Evolutionary conservation across 1,284 basidiomycete species (phyloP).

Genomic region (Porodaedalea pini): DNA sequence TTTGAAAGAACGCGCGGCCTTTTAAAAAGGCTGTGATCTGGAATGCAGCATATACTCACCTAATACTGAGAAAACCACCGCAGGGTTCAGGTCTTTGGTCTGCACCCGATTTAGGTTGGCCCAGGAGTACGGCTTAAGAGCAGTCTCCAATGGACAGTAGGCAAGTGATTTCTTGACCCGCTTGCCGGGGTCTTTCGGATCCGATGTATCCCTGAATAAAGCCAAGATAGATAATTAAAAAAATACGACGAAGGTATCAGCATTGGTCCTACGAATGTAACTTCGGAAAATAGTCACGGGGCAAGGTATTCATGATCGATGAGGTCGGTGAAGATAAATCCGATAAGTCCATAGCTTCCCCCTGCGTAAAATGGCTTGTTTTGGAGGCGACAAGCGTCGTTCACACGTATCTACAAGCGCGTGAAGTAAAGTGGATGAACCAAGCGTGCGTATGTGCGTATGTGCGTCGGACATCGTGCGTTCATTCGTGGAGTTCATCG

Average conservation of each 20-base stretch:
- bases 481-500: not conserved
- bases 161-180: constrained; percentile 59
- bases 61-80: constrained; percentile 65
- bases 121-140: constrained; percentile 67
- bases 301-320: constrained; percentile 81
- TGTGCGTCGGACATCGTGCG: not conserved
- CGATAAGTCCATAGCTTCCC: constrained; percentile 85
- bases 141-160: constrained; percentile 63
- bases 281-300: constrained; percentile 52
- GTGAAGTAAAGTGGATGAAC: not conserved
- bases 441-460: too few relatives aligned
- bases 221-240: constrained; percentile 7
- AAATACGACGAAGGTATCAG: constrained; percentile 11
- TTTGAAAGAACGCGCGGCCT: constrained; percentile 13
- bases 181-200: constrained; percentile 58
- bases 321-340: constrained; percentile 94
- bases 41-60: constrained; percentile 41
- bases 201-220: constrained; percentile 31
- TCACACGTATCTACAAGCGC: constrained; percentile 63
- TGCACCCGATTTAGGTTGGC: constrained; percentile 62
- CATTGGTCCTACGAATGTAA: constrained; percentile 1
- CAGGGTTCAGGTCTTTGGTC: constrained; percentile 77
- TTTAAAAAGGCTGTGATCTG: not conserved
- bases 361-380: constrained; percentile 84
- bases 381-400: constrained; percentile 68